phyloP scores from a whole-genome alignment of 768 basidiomycete species.

The Russula olivacea region DNA sequence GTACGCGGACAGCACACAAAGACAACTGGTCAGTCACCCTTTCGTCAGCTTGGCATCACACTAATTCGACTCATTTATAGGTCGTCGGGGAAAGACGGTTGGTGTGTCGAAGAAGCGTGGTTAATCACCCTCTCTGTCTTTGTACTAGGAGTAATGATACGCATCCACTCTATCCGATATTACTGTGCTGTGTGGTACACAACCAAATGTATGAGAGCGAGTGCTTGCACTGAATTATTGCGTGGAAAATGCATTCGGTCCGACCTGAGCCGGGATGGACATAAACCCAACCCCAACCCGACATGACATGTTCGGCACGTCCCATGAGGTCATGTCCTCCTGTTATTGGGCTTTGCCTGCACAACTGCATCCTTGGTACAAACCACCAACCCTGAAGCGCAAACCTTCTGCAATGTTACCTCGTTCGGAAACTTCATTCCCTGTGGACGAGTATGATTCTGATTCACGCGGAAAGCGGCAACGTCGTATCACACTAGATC shows the following conservation, averaged over 20 bases:
- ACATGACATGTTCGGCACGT: not conserved
- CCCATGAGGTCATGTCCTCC: slow-evolving; percentile 30
- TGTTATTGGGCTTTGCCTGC: slow-evolving; percentile 32
- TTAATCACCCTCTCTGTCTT: slow-evolving; percentile 32
- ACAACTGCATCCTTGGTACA: slow-evolving; percentile 43
- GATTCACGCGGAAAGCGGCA: slow-evolving; percentile 14
- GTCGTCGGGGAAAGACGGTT: slow-evolving; percentile 93
- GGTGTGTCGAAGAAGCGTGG: slow-evolving; percentile 92
- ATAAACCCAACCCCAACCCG: not conserved
- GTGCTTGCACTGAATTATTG: not conserved
- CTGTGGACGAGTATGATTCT: slow-evolving; percentile 9
- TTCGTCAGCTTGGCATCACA: not conserved
- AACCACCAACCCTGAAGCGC: slow-evolving; percentile 38
- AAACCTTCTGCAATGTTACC: slow-evolving; percentile 26
- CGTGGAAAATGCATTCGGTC: not conserved
- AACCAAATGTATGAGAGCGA: not conserved
- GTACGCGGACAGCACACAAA: slow-evolving; percentile 99
- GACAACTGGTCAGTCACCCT: slow-evolving; percentile 72
- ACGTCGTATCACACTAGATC: slow-evolving; percentile 5
- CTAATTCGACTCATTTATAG: slow-evolving; percentile 35
- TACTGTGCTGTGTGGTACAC: slow-evolving; percentile 1
- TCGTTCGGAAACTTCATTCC: slow-evolving; percentile 7
- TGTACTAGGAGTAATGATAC: slow-evolving; percentile 1
- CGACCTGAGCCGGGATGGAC: not conserved
- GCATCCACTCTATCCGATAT: not conserved